Evolutionary conservation across 257 asterid genomes (phyloP).

Genomic region (Scutellaria minor): DNA sequence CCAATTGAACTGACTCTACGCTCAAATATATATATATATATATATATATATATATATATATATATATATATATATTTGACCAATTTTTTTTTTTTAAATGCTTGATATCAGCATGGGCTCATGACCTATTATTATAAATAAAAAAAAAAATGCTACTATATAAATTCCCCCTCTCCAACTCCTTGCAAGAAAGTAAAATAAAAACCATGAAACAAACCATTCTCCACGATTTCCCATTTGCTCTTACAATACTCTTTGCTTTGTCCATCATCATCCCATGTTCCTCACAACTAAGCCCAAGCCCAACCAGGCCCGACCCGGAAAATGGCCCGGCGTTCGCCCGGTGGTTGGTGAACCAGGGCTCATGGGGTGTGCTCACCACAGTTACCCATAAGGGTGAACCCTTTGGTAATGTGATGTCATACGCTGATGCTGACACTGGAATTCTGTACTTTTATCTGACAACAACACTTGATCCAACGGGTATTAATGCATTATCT

Average conservation of each 20-base stretch:
- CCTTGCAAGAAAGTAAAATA: neutral
- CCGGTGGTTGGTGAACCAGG: constrained; percentile 34
- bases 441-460: constrained; percentile 32
- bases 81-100: too few relatives aligned
- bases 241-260: neutral
- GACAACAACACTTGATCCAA: constrained; percentile 26
- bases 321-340: constrained; percentile 21
- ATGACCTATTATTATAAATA: too few relatives aligned
- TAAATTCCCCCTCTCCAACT: neutral
- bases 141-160: too few relatives aligned
- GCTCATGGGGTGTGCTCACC: constrained; percentile 37
- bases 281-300: neutral
- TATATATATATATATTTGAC: too few relatives aligned
- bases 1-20: too few relatives aligned
- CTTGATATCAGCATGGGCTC: too few relatives aligned
- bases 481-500: constrained; percentile 7
- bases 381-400: neutral
- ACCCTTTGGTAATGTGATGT: constrained; percentile 35
- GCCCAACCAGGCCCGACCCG: neutral
- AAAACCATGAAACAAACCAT: neutral
- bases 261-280: neutral
- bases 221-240: neutral
- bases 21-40: too few relatives aligned
- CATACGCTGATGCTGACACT: constrained; percentile 20
- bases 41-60: too few relatives aligned